phyloP scores from a whole-genome alignment of 331 rosid genomes.

The Cydonia oblonga region DNA sequence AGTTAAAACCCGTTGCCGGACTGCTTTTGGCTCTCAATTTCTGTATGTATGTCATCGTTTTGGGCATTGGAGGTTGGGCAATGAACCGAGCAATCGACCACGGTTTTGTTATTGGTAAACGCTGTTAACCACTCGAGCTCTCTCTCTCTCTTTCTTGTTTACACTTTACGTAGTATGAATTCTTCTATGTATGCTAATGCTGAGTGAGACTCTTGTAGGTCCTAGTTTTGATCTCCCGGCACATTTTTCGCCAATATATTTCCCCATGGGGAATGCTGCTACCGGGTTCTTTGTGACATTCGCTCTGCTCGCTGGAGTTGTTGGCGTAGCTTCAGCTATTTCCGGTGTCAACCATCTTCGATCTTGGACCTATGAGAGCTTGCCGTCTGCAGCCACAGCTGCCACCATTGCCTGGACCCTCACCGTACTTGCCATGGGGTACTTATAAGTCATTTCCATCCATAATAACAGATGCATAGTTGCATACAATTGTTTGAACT shows the following conservation, averaged over 20 bases:
- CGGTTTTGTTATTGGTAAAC: slow-evolving; percentile 67
- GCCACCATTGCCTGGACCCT: slow-evolving; percentile 76
- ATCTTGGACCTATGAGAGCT: slow-evolving; percentile 49
- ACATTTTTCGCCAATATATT: slow-evolving; percentile 72
- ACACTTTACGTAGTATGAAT: neutral
- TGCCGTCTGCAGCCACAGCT: slow-evolving; percentile 65
- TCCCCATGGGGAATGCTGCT: slow-evolving; percentile 89
- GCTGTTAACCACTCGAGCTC: neutral
- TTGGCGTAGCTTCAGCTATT: slow-evolving; percentile 62
- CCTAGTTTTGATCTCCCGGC: slow-evolving; percentile 54
- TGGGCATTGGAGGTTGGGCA: slow-evolving; percentile 86
- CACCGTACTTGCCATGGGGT: slow-evolving; percentile 68
- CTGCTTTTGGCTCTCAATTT: slow-evolving; percentile 64
- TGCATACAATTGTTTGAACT: neutral
- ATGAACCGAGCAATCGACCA: slow-evolving; percentile 71
- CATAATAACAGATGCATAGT: no score
- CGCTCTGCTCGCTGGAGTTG: slow-evolving; percentile 66
- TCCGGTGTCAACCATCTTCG: slow-evolving; percentile 62
- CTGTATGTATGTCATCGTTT: slow-evolving; percentile 70
- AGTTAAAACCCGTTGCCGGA: slow-evolving; percentile 50
- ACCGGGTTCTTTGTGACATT: slow-evolving; percentile 78
- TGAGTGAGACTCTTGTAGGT: slow-evolving; percentile 28
- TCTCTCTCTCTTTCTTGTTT: neutral
- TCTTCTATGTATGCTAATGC: neutral
- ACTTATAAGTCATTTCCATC: slow-evolving; percentile 32